phyloP scores from a whole-genome alignment of 139 green algal species.

The Chlamydomonas asymmetrica region DNA sequence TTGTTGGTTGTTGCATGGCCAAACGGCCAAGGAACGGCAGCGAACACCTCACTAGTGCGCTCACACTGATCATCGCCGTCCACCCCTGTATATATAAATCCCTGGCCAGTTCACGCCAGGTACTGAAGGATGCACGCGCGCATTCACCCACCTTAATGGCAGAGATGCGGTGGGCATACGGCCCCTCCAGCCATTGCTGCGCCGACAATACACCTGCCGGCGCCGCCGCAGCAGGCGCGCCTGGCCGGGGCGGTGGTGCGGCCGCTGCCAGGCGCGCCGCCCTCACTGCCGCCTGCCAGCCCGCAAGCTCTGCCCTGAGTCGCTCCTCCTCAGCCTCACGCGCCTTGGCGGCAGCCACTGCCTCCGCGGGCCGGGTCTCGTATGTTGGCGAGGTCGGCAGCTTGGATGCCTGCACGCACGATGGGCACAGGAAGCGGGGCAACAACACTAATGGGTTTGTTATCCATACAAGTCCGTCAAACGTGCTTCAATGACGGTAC shows the following conservation, averaged over 20 bases:
- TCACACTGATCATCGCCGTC: not conserved
- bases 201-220: too few relatives aligned
- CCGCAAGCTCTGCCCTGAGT: slow-evolving; percentile 3
- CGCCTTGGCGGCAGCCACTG: slow-evolving; percentile 17
- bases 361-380: slow-evolving; percentile 23
- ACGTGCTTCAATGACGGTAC: too few relatives aligned
- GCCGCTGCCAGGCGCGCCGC: not conserved
- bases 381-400: slow-evolving; percentile 36
- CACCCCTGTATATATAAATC: not conserved
- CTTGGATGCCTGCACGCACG: not conserved
- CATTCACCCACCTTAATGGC: slow-evolving; percentile 35
- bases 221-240: too few relatives aligned
- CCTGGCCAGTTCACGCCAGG: too few relatives aligned
- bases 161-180: slow-evolving; percentile 30
- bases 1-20: too few relatives aligned
- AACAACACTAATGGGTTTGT: not conserved
- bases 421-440: not conserved
- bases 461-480: not conserved
- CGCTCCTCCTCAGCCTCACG: slow-evolving; percentile 20
- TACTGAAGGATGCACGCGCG: not conserved
- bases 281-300: slow-evolving; percentile 15
- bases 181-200: slow-evolving; percentile 52
- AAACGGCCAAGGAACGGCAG: too few relatives aligned
- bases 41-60: not conserved
- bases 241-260: slow-evolving; percentile 18